Base-by-base conservation (phyloP, 1,284 basidiomycete genomes). In the Macrocystidia cucumis region DNA sequence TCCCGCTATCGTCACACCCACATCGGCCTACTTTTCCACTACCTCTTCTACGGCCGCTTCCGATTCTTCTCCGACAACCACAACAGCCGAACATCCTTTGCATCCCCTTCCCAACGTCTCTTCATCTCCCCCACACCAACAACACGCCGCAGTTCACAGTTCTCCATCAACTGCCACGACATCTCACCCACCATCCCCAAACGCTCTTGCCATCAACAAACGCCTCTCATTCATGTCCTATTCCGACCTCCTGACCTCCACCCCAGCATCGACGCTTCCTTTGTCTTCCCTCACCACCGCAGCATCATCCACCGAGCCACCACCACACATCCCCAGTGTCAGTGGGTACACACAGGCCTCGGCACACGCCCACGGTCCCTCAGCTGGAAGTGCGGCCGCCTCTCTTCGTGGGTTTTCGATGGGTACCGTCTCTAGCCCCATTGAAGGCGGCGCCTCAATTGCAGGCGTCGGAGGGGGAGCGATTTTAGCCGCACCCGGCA, bases 161-260 rank as follows among this genome's bases (percentile, higher is more conserved):
- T n/a, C n/a, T n/a, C n/a, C n/a, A n/a, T n/a, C n/a, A n/a, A n/a
- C n/a, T n/a, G n/a, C n/a, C n/a, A 51, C 50, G 27, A 40, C 50
- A 35, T 73, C 64, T 22, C 74, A 62, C 43, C 75, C 65, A 21
- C 78, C 72, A 20, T 83, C 68, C 17, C 79, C 77, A 3, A 65
- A 65, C 7, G 56, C 62, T 32, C 54, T 49, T 2, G 59, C 63
- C 32, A n/a, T n/a, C n/a, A 65, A 66, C 26, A 78, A 89, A 48
- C 76, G 83, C 1, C 70, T 92, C 19, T 88, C 84, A 0, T 91
- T 91, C 66, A 72, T 91, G 56, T 84, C 85, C 2, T 91, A 91
- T 56, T 74, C 79, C 25, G 89, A 92, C 54, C 69, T 91, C 4
- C 72, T 91, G 25, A 65, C 80, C 0, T 84, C 80, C 0, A 78